Percentiles rank a stretch among this genome's conserved stretches.
phyloP scores from a whole-genome alignment of 1,284 basidiomycete genomes.

The Cryptococcus sp. region DNA sequence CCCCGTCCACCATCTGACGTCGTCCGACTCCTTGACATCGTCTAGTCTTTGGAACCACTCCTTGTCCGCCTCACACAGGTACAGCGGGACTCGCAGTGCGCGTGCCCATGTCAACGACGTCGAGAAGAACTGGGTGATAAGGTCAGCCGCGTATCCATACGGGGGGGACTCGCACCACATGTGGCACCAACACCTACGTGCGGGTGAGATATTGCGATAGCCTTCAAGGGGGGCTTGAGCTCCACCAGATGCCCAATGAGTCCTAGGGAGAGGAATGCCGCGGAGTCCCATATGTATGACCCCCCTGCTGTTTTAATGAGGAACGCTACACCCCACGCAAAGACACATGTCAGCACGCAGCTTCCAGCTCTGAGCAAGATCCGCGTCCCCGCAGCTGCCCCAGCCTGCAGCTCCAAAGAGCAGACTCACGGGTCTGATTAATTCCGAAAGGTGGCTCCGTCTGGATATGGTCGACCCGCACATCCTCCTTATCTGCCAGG shows the following conservation, averaged over 20 bases:
- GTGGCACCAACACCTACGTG: slow-evolving; percentile 34
- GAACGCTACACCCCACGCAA: slow-evolving; percentile 28
- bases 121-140: slow-evolving; percentile 42
- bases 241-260: slow-evolving; percentile 29
- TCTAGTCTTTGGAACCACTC: slow-evolving; percentile 40
- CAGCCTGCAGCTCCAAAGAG: not conserved
- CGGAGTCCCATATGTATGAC: slow-evolving; percentile 48
- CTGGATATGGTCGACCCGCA: slow-evolving; percentile 33
- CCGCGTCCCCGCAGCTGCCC: not conserved
- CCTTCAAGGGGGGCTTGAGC: slow-evolving; percentile 36
- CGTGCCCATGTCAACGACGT: slow-evolving; percentile 46
- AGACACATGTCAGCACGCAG: not conserved
- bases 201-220: slow-evolving; percentile 48
- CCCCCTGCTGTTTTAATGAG: slow-evolving; percentile 39
- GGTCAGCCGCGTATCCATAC: no score
- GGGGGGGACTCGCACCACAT: not conserved
- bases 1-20: slow-evolving; percentile 35
- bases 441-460: slow-evolving; percentile 43
- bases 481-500: slow-evolving; percentile 38
- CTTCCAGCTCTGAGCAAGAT: not conserved
- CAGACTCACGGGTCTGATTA: slow-evolving; percentile 43
- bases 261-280: slow-evolving; percentile 35
- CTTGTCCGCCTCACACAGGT: slow-evolving; percentile 38
- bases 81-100: slow-evolving; percentile 42
- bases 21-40: slow-evolving; percentile 25